These are phyloP conservation scores for Raffaelea arxii DNA, from an alignment of 2,329 filamentous ascomycete species.

Conservation along the genomic window DNA sequence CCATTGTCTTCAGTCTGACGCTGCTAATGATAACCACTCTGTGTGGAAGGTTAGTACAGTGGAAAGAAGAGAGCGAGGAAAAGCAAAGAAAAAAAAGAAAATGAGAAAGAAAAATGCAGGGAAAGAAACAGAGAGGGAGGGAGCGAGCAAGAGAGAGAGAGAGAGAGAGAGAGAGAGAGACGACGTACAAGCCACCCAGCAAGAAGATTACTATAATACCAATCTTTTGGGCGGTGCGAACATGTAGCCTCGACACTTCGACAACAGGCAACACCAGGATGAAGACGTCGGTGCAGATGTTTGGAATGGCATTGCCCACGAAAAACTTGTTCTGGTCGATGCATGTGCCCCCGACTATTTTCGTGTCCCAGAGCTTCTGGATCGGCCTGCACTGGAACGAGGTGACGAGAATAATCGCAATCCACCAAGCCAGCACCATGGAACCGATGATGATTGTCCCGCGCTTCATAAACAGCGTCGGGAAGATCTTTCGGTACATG, in stretches of 20 bases:
- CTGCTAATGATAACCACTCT: not conserved
- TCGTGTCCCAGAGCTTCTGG: not conserved
- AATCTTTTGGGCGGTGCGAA: not conserved
- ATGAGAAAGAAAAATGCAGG: not conserved
- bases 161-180: not conserved
- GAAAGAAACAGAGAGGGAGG: not conserved
- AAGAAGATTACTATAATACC: not conserved
- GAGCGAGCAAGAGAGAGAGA: not conserved
- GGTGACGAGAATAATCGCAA: not conserved
- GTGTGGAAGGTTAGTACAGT: not conserved
- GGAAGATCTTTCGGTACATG: not conserved
- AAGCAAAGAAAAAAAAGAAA: not conserved
- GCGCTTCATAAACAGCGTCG: not conserved
- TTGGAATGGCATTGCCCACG: not conserved
- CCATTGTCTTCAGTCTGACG: not conserved
- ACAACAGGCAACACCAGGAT: not conserved
- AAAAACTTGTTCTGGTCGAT: not conserved
- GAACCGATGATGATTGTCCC: not conserved
- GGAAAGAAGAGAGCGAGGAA: not conserved
- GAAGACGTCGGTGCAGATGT: not conserved
- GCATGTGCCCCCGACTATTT: not conserved
- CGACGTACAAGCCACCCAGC: not conserved
- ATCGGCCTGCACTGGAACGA: not conserved
- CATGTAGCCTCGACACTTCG: not conserved
- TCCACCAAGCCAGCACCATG: not conserved